phyloP scores from a whole-genome alignment of 2,329 filamentous ascomycete genomes.

The Hypoxylon rubiginosum region DNA sequence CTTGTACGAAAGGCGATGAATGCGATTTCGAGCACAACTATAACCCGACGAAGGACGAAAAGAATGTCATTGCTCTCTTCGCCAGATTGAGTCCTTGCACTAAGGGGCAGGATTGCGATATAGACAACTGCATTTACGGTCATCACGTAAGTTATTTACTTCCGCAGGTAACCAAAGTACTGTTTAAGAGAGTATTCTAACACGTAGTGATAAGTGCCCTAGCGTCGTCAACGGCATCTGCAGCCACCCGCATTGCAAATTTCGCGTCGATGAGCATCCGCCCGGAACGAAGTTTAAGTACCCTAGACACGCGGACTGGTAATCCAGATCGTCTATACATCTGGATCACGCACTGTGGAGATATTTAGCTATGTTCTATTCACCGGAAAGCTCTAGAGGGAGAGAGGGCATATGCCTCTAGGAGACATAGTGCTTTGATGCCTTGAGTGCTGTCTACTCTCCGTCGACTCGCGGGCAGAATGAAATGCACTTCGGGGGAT shows the following conservation, averaged over 20 bases:
- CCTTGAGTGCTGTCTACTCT: not conserved
- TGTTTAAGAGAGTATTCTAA: constrained; percentile 14
- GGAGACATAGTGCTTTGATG: not conserved
- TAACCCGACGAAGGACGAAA: constrained; percentile 66
- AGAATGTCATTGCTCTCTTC: constrained; percentile 68
- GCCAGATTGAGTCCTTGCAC: constrained; percentile 70
- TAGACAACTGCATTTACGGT: constrained; percentile 72
- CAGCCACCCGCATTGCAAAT: constrained; percentile 68
- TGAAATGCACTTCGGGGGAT: not conserved
- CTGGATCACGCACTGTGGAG: not conserved
- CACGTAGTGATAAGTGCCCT: constrained; percentile 60
- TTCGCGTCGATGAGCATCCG: constrained; percentile 66
- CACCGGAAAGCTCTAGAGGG: not conserved
- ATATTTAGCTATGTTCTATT: not conserved
- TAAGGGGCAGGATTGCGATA: constrained; percentile 69
- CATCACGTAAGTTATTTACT: constrained; percentile 65
- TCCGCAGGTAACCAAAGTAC: constrained; percentile 43
- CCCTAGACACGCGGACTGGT: not conserved
- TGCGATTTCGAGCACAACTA: constrained; percentile 72
- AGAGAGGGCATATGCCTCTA: not conserved
- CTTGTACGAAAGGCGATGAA: constrained; percentile 66
- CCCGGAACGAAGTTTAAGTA: constrained; percentile 66
- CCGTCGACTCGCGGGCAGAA: not conserved
- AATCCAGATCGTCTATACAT: not conserved
- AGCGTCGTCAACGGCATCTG: constrained; percentile 66